Evolutionary conservation across 2,329 filamentous ascomycete genomes (phyloP), one percentile per base, ranked within the genome.

Genomic region (Monilinia vaccinii-corymbosi): DNA sequence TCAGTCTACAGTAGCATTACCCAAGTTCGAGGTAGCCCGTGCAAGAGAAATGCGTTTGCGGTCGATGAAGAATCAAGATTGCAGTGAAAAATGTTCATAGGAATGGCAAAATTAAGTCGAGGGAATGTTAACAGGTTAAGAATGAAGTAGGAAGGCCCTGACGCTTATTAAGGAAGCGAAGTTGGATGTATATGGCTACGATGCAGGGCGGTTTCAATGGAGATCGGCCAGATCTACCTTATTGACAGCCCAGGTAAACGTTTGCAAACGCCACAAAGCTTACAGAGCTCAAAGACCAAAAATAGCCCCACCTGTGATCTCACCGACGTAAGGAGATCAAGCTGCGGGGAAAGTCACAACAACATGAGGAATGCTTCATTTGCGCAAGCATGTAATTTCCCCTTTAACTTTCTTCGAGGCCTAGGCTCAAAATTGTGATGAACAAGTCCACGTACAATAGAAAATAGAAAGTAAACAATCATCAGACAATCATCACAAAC

Each of bases 1-100:
- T 49, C 45, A 58, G 7, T 40, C n/a, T n/a, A n/a, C n/a, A n/a
- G 47, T 16, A 40, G 46, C 49, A 59, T 55, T 49, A 61, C 62
- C 57, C 58, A 57, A 53, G 57, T 6, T 60, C 40, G 25, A 57
- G 51, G 51, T 61, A 65, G 58, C 58, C 59, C 62, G 60, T 57
- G 55, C 49, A 63, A 56, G 64, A 65, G 58, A 61, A 64, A 55
- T 38, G 61, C 23, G 40, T 65, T 59, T 58, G 62, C 66, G 63
- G 61, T 62, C 57, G 64, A 62, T 36, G 61, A 65, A 64, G 65
- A 65, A 65, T 68, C 66, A 67, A 65, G 66, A 68, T 69, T 70
- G 68, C 44, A 60, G 59, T 66, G 63, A 71, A 61, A 71, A 69
- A 71, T 71, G 68, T 66, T 67, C 65, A 58, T 62, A 69, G 68